Evolutionary conservation across 257 asterid genomes (phyloP).

Genomic region (Scutellaria baicalensis): DNA sequence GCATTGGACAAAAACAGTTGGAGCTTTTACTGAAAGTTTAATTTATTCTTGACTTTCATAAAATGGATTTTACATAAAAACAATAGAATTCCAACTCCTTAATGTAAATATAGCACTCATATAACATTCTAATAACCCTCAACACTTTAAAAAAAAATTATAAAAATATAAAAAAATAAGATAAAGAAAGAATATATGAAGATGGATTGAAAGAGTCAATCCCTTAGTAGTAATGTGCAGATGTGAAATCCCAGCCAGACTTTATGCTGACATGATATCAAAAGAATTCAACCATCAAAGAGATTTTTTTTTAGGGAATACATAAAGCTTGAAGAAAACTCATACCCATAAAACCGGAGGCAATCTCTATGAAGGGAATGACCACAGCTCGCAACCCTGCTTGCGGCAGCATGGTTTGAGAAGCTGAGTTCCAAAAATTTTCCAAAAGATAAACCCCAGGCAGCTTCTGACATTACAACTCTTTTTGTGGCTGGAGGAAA

Average conservation of each 20-base stretch:
- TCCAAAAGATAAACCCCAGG: conserved; percentile 78
- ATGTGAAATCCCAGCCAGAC: conserved; percentile 8
- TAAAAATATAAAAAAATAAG: too few species aligned
- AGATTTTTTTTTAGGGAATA: neutral
- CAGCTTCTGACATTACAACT: conserved; percentile 71
- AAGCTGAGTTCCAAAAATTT: conserved; percentile 76
- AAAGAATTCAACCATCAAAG: neutral
- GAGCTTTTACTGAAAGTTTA: conserved; percentile 1
- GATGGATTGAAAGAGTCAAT: neutral
- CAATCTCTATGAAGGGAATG: conserved; percentile 85
- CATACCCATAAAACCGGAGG: conserved; percentile 79
- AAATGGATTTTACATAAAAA: neutral
- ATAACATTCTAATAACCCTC: neutral
- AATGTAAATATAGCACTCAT: neutral
- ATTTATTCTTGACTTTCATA: neutral
- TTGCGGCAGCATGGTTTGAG: conserved; percentile 82
- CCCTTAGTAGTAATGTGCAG: neutral
- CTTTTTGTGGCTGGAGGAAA: conserved; percentile 65
- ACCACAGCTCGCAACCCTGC: conserved; percentile 81
- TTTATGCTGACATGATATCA: neutral
- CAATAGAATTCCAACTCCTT: neutral
- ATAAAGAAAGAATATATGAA: neutral
- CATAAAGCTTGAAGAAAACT: neutral
- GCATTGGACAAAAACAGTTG: neutral
- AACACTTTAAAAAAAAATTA: neutral